phyloP scores from a whole-genome alignment of 2,329 filamentous ascomycete genomes.

The Fusarium dlaminii region DNA sequence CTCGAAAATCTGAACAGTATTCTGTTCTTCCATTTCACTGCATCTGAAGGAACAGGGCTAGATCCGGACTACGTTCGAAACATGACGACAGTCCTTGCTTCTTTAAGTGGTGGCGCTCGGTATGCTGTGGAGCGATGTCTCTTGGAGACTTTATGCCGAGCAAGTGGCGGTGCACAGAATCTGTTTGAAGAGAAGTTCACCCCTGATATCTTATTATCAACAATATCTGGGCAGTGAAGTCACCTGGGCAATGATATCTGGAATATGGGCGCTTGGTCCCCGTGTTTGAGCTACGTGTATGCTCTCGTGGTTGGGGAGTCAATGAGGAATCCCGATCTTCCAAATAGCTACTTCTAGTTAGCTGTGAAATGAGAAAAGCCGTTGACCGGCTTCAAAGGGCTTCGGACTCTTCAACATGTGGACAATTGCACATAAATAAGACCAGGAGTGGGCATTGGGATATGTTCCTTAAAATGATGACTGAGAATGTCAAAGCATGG shows the following conservation, averaged over 20 bases:
- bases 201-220: neutral
- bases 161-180: neutral
- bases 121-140: constrained; percentile 3
- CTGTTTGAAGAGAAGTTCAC: neutral
- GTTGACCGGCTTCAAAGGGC: neutral
- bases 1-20: neutral
- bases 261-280: no score
- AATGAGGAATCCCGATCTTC: no score
- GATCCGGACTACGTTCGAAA: neutral
- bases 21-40: neutral
- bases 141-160: neutral
- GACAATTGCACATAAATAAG: neutral
- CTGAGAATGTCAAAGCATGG: neutral
- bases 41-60: neutral
- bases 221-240: neutral
- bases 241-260: no score
- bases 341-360: no score
- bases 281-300: neutral
- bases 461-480: no score
- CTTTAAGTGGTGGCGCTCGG: neutral
- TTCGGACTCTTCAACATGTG: neutral
- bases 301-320: neutral
- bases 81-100: neutral
- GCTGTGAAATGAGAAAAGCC: neutral
- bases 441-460: no score